Percentiles rank a stretch among this genome's conserved stretches.
phyloP scores from a whole-genome alignment of 352 stramenopile species.

The Plasmopara muralis region DNA sequence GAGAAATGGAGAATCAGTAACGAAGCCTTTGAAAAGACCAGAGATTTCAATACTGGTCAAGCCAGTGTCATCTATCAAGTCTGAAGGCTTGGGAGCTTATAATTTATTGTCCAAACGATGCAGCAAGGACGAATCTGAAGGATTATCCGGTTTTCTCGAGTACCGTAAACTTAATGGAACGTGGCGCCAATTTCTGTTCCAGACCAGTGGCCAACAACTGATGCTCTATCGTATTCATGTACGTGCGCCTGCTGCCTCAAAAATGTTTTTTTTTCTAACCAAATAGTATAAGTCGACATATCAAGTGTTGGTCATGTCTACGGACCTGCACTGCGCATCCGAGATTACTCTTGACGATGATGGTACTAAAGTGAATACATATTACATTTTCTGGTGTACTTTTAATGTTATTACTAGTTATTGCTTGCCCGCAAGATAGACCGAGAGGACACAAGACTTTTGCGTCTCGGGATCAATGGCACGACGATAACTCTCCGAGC shows the following conservation, averaged over 20 bases:
- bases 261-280: background rate
- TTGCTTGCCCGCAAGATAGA: constrained; percentile 8
- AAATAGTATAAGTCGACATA: constrained; percentile 39
- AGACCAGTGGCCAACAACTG: constrained; percentile 61
- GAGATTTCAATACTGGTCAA: constrained; percentile 7
- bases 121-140: constrained; percentile 42
- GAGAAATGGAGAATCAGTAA: too few relatives aligned
- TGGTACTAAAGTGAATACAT: constrained; percentile 11
- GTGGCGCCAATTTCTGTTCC: constrained; percentile 73
- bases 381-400: background rate
- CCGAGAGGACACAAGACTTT: constrained; percentile 31
- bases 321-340: constrained; percentile 51
- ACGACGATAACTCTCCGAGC: constrained; percentile 61
- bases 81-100: constrained; percentile 49
- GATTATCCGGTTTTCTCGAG: constrained; percentile 55
- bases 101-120: constrained; percentile 53
- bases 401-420: background rate
- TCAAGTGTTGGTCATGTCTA: constrained; percentile 67
- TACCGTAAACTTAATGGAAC: constrained; percentile 65
- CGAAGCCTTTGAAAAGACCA: too few relatives aligned
- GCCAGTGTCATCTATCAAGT: background rate
- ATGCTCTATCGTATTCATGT: constrained; percentile 68
- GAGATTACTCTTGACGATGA: constrained; percentile 47
- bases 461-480: constrained; percentile 59
- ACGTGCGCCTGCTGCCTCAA: background rate